Base-by-base conservation (phyloP, 163 green algal species). In the Scenedesmus sp. region DNA sequence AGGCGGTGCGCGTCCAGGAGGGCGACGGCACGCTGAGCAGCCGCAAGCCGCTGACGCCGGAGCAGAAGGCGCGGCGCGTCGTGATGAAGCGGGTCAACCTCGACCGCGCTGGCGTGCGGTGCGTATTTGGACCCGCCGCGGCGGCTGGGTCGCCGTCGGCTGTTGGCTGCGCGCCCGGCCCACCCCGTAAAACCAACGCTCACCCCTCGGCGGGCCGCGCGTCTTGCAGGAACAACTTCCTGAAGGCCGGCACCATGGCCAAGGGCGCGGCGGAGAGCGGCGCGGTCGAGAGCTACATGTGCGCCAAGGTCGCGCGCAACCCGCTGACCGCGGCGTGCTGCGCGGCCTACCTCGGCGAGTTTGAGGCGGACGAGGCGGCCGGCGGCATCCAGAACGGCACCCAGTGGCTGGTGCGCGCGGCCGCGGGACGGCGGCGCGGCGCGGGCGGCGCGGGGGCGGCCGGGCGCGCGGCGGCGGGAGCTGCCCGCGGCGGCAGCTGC, bases 11-110 rank as follows among this genome's bases (percentile, higher is more conserved):
- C 3, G n/a, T 85, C 17, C 56, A 70, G 63, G 36, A 71, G 34
- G 47, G 29, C 6, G 44, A 60, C 63, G 60, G 80, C 64, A 77
- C 54, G 22, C 50, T 63, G 20, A 58, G 28, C 34, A 48, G 13
- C 26, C 80, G 84, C 39, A 75, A 60, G 29, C 63, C 88, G 63
- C 85, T 97, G 33, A 92, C 84, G 0, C 22, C 73, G 3, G 90
- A 94, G 75, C 88, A 97, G 85, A 97, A 97, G 87, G 90, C 89
- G 76, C 83, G 91, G 36, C 86, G 94, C 13, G 92, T 98, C 39
- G 92, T 98, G 66, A 84, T 98, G 20, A 98, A 97, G 82, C 85
- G 91, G 13, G 90, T 94, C 36, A 97, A 97, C 80, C 77, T 92
- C 45, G 93, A 97, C 67, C 63, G 70, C 3, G 60, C 81, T 15